Evolutionary conservation across 805 yeast genomes (phyloP), one percentile per base, ranked within the genome.

Genomic region (Candida piceae): DNA sequence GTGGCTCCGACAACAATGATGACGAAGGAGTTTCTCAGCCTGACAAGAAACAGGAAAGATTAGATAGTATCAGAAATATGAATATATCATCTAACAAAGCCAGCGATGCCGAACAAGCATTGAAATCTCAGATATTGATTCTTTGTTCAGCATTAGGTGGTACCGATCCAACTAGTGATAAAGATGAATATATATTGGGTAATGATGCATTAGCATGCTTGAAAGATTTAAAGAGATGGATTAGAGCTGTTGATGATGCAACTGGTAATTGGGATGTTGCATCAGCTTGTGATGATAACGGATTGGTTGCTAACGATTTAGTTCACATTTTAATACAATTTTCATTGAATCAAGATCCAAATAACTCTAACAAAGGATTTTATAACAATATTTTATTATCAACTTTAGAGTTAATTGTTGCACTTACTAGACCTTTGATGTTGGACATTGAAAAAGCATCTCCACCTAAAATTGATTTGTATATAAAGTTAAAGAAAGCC

Each of bases 141-240:
- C 68, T 89, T 27, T 86, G 88, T 4, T 76, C 95, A 4, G 95
- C 97, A 0, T 69, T 90, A 3, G 98, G 98, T 36, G 97, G 97
- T 2, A 74, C 80, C 1, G 96, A 89, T 59, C 75, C 80, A 32
- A 61, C 80, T 1, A 65, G 80, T 0, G 57, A 62, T 4, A 33
- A 49, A 11, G 44, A 55, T 3, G 57, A 60, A 2, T 93, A 93
- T 52, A 76, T 75, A 41, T 69, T 89, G 3, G 97, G 97, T 9
- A 87, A 82, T 41, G 97, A 90, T 52, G 94, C 95, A 2, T 57
- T 76, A 38, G 88, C 88, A 1, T 87, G 97, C 60, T 62, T 93
- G 22, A 81, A 84, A 48, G 98, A 93, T 60, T 60, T 93, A 43
- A 87, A 86, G 55, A 70, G 84, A 48, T 90, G 97, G 96, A 72